Base-by-base conservation (phyloP, 1,284 basidiomycete species). In the Cutaneotrichosporon cutaneum region DNA sequence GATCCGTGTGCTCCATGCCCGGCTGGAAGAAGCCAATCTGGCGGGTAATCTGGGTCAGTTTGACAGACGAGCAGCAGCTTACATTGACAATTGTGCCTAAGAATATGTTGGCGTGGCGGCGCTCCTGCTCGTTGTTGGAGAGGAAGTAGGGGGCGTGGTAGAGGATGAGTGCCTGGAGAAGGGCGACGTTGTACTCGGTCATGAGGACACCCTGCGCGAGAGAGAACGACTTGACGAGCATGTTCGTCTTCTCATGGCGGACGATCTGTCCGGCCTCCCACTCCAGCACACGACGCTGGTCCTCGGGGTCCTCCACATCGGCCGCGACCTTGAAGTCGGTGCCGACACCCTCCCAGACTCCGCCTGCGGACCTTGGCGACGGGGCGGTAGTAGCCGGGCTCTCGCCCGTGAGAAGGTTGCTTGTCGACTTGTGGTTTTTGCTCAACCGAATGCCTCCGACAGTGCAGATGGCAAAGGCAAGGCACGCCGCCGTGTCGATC, bases 401-500 rank as follows among this genome's bases (percentile, higher is more conserved):
- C 18, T 24, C 26, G 11, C 27, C 26, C 10, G 26, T n/a, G 4
- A 27, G n/a, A 14, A 16, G 26, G 26, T 42, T 42, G 36, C 22
- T 11, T 13, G 51, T 24, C 4, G 14, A 21, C 30, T 35, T 27
- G 16, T 47, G 30, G 39, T 18, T 10, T 13, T 11, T 36, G 27
- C 60, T 60, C 2, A 70, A 63, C 9, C 69, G 58, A 21, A 78
- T 71, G 5, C 75, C 75, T n/a, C 81, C 81, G 24, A 80, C 73
- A 2, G 81, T 80, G 65, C 81, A 81, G 54, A 81, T 78, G 13
- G 81, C 78, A 62, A 82, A 82, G 2, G 78, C 79, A 3, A 81
- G 73, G 53, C 77, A 80, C 3, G 74, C 75, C 2, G 80, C 74
- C 3, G 77, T 73, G 58, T 80, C 77, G 54, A 72, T 71, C 18